These are phyloP conservation scores for Talaromyces albobiverticillius DNA, from an alignment of 2,329 filamentous ascomycete genomes.

Conservation along the genomic window DNA sequence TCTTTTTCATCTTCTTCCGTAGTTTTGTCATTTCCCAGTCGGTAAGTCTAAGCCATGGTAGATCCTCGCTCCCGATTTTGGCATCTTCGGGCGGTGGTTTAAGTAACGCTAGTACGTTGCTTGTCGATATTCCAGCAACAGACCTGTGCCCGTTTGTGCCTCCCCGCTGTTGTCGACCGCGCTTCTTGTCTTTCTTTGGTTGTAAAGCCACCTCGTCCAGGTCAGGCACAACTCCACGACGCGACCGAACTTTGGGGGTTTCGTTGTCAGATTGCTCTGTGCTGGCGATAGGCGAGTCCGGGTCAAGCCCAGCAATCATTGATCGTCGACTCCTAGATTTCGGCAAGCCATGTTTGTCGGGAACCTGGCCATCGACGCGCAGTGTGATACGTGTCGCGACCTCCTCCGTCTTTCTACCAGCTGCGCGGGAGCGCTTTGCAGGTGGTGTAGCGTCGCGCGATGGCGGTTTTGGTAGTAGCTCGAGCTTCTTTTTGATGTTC, in stretches of 20 bases:
- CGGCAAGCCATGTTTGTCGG: constrained; percentile 22
- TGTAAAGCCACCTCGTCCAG: constrained; percentile 19
- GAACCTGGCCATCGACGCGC: constrained; percentile 32
- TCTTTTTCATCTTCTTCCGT: constrained; percentile 69
- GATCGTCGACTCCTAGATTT: constrained; percentile 39
- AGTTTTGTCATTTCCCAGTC: constrained; percentile 67
- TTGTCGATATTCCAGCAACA: constrained; percentile 58
- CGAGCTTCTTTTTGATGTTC: constrained; percentile 60
- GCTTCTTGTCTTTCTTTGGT: constrained; percentile 43
- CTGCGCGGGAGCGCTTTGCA: constrained; percentile 38
- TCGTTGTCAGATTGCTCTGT: constrained; percentile 46
- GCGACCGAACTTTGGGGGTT: constrained; percentile 16
- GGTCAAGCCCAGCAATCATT: constrained; percentile 35
- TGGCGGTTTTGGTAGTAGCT: constrained; percentile 59
- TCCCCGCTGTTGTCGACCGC: constrained; percentile 18
- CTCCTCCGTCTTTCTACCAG: constrained; percentile 38
- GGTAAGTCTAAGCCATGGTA: constrained; percentile 63
- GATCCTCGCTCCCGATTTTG: constrained; percentile 57
- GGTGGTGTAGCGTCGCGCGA: constrained; percentile 55
- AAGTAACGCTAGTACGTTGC: constrained; percentile 58
- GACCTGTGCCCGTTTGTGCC: constrained; percentile 55
- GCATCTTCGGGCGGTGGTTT: constrained; percentile 60
- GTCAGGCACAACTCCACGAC: constrained; percentile 10
- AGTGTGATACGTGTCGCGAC: constrained; percentile 40
- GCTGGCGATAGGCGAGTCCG: constrained; percentile 45